Evolutionary conservation across 2,329 filamentous ascomycete species (phyloP), one percentile per base, ranked within the genome.

Genomic region (Xylaria sp.): DNA sequence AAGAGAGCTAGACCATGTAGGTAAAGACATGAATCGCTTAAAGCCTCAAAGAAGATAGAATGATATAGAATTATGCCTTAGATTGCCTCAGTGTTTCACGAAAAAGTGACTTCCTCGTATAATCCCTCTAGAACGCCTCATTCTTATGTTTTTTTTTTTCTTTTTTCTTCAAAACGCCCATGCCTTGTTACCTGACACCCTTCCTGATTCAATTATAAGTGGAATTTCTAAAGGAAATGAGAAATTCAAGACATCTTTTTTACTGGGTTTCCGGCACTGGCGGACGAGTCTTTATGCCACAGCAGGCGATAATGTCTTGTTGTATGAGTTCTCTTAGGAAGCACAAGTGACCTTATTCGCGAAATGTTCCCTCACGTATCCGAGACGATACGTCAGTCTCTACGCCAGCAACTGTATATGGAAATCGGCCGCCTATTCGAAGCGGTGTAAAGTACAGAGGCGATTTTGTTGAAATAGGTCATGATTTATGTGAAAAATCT

Each of bases 401-500:
- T 28, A 23, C 38, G 12, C 19, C 42, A 28, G 35, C 40, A 25
- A 42, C 56, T 50, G 43, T 19, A 31, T 21, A 37, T 38, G 12
- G 23, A 43, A 52, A 19, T 23, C 35, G 14, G 45, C 33, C n/a
- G 46, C 28, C 31, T 50, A 12, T 5, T n/a, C 17, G 4, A 31
- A 17, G n/a, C 11, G 14, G 40, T 37, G 21, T 28, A 50, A 31
- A 17, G 40, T 37, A 4, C 23, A 42, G 35, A 38, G 21, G n/a
- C 19, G 19, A 52, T 46, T 9, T 37, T 9, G 25, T 45, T 31
- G 21, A 46, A 15, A 17, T 28, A 38, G 47, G 37, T 35, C 28
- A 19, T 50, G 1, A n/a, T 60, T 61, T 68, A 42, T 43, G 21
- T 37, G 38, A 51, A 6, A 7, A 28, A 45, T 70, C 60, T 74